These are phyloP conservation scores for Penicillium occitanis DNA, from an alignment of 2,329 filamentous ascomycete genomes.

Conservation along the genomic window DNA sequence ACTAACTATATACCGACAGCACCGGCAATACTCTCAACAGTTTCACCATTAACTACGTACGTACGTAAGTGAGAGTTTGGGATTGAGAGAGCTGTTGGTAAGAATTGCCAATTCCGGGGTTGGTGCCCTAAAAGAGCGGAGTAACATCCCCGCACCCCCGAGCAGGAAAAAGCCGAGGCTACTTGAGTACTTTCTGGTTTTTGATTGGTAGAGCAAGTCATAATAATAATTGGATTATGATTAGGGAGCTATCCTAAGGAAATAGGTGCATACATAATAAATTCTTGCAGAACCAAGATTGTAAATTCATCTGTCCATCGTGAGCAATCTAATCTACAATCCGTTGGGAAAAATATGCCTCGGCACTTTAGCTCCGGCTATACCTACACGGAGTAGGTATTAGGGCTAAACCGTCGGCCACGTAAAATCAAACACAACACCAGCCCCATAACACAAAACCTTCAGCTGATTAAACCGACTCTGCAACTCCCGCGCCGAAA, in stretches of 20 bases:
- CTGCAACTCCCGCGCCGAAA: not conserved
- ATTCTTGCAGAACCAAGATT: not conserved
- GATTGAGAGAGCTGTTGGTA: not conserved
- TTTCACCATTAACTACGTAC: not conserved
- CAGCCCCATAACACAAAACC: slow-evolving; percentile 3
- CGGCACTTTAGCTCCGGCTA: not conserved
- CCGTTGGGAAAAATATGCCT: slow-evolving; percentile 1
- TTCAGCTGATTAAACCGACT: not conserved
- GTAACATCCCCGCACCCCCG: slow-evolving; percentile 5
- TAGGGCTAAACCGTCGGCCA: slow-evolving; percentile 4
- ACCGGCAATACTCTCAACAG: not conserved
- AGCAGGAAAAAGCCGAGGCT: not conserved
- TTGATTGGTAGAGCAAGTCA: not conserved
- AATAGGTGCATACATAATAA: not conserved
- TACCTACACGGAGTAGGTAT: not conserved
- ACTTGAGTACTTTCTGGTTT: not conserved
- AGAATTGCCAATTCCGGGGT: not conserved
- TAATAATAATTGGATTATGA: not conserved
- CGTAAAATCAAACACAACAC: slow-evolving; percentile 9
- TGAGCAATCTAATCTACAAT: not conserved
- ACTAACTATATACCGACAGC: not conserved
- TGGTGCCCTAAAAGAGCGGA: not conserved
- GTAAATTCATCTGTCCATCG: not conserved
- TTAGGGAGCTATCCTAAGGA: no score
- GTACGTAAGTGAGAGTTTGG: not conserved